Percentiles rank a stretch among this genome's conserved stretches.
Conservation (phyloP, 345 rosid species). For the Heritiera fomes region DNA sequence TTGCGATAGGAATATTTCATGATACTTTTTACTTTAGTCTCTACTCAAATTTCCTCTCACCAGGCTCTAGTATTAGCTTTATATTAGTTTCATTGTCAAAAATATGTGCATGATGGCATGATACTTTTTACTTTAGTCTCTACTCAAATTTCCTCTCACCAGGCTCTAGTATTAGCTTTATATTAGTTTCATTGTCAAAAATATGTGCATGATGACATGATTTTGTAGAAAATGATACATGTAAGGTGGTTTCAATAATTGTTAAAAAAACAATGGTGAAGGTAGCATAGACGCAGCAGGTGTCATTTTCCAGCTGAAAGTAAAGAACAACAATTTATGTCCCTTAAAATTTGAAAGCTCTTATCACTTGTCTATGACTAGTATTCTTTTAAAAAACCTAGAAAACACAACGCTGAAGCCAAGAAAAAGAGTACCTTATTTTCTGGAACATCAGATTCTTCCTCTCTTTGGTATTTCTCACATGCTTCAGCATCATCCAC, state of each 20-base stretch:
- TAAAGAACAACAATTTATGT: background rate
- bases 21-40: background rate
- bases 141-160: background rate
- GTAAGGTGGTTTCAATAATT: background rate
- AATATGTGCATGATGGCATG: background rate
- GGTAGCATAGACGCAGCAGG: background rate
- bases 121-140: background rate
- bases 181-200: background rate
- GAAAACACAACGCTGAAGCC: background rate
- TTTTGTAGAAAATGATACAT: background rate
- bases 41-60: background rate
- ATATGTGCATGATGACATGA: background rate
- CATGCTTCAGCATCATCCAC: conserved; percentile 67
- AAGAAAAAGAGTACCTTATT: conserved; percentile 36
- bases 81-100: background rate
- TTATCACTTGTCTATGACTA: background rate
- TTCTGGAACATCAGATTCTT: conserved; percentile 38
- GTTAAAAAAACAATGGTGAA: background rate
- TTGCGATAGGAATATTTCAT: background rate
- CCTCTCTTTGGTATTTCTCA: conserved; percentile 54
- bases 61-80: background rate
- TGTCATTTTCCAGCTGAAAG: background rate
- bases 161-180: background rate
- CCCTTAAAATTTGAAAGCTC: background rate
- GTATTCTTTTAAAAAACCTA: background rate